Evolutionary conservation across 495 filamentous ascomycete genomes (phyloP).

Genomic region (Penicillium bialowiezense): DNA sequence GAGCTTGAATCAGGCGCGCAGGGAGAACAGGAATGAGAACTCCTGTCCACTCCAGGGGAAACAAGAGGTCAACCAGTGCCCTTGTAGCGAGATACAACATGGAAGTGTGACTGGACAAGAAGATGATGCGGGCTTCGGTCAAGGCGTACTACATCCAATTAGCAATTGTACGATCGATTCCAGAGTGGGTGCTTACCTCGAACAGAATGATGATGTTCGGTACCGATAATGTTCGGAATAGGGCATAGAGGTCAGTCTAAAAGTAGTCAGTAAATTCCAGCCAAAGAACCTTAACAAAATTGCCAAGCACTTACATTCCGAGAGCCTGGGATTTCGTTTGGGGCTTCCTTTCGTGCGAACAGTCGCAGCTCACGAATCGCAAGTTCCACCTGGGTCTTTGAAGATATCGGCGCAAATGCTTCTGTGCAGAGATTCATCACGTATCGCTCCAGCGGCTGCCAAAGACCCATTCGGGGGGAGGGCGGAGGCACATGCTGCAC

Average conservation of each 20-base stretch:
- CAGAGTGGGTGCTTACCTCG: too few relatives aligned
- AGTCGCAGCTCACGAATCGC: slow-evolving; percentile 85
- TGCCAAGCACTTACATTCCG: slow-evolving; percentile 54
- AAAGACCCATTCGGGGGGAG: slow-evolving; percentile 89
- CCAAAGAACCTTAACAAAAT: background rate
- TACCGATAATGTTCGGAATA: slow-evolving; percentile 85
- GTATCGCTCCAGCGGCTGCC: slow-evolving; percentile 95
- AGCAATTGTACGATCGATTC: slow-evolving; percentile 2
- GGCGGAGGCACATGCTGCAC: slow-evolving; percentile 79
- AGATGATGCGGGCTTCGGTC: slow-evolving; percentile 91
- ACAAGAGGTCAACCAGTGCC: slow-evolving; percentile 78
- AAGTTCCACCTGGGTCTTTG: slow-evolving; percentile 93
- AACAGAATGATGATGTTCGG: slow-evolving; percentile 89
- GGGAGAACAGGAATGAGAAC: slow-evolving; percentile 92
- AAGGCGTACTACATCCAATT: slow-evolving; percentile 61
- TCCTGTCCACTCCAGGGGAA: slow-evolving; percentile 87
- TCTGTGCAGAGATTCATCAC: slow-evolving; percentile 97
- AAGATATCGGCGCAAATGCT: slow-evolving; percentile 84
- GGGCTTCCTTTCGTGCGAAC: slow-evolving; percentile 88
- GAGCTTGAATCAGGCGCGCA: slow-evolving; percentile 78
- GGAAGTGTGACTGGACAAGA: slow-evolving; percentile 89
- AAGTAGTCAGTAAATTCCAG: slow-evolving; percentile 19
- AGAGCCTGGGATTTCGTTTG: slow-evolving; percentile 90
- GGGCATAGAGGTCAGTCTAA: slow-evolving; percentile 82
- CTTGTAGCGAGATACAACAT: slow-evolving; percentile 93